Conservation (phyloP, 768 basidiomycete genomes). For the Pleurotus cornucopiae region DNA sequence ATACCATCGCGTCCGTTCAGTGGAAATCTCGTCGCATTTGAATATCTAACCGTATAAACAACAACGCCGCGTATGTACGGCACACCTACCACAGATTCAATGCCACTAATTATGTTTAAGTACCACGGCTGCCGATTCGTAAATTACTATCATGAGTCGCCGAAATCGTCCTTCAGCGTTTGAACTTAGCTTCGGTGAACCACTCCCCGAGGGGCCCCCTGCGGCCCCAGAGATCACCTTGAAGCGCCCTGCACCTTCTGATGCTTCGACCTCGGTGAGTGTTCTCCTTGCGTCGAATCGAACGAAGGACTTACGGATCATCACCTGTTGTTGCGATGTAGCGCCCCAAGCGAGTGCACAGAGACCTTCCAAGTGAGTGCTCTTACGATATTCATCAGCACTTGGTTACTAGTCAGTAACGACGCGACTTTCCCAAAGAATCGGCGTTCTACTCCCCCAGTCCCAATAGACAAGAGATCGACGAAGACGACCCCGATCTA, state of each 20-base stretch:
- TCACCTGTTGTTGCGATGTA: not conserved
- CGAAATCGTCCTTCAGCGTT: conserved; percentile 48
- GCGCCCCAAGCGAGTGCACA: not conserved
- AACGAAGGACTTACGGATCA: not conserved
- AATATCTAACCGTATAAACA: too few relatives aligned
- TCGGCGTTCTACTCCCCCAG: too few relatives aligned
- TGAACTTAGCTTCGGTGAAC: conserved; percentile 49
- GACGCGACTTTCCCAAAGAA: too few relatives aligned
- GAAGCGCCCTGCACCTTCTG: not conserved
- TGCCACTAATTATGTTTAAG: too few relatives aligned
- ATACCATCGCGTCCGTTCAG: too few relatives aligned
- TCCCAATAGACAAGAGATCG: conserved; percentile 18
- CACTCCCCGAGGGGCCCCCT: conserved; percentile 14
- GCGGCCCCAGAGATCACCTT: not conserved
- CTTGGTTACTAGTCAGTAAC: too few relatives aligned
- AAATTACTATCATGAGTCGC: conserved; percentile 24
- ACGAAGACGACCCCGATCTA: conserved; percentile 36
- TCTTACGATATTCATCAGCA: not conserved
- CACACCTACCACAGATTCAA: too few relatives aligned
- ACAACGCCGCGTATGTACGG: too few relatives aligned
- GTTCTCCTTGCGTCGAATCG: too few relatives aligned
- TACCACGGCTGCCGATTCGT: not conserved
- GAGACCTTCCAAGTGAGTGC: not conserved
- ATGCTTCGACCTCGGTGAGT: not conserved
- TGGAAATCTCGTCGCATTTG: too few relatives aligned